A percentile compares a stretch with the other conserved stretches of the same genome.
Conservation (phyloP, 805 yeast genomes). For the Wickerhamiella alocasiicola region DNA sequence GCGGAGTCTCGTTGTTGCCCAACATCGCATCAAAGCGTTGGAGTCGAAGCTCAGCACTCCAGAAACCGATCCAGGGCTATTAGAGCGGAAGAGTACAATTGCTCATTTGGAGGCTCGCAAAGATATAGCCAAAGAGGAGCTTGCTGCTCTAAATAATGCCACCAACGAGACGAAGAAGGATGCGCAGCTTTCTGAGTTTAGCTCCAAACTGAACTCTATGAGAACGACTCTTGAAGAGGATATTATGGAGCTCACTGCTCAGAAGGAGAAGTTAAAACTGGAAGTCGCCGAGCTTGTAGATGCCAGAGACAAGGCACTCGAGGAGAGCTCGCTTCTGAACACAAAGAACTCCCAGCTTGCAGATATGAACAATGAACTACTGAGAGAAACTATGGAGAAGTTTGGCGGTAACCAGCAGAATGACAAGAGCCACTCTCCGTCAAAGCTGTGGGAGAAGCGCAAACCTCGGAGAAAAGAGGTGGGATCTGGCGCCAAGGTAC, state of each 20-base stretch:
- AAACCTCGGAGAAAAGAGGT: slow-evolving; percentile 11
- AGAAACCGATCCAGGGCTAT: slow-evolving; percentile 14
- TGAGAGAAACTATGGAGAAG: slow-evolving; percentile 27
- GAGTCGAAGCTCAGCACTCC: slow-evolving; percentile 17
- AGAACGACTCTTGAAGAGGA: slow-evolving; percentile 39
- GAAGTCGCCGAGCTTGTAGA: slow-evolving; percentile 23
- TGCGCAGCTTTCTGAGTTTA: slow-evolving; percentile 22
- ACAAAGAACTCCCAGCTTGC: slow-evolving; percentile 28
- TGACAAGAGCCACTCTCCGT: neutral
- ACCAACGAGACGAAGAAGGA: slow-evolving; percentile 25
- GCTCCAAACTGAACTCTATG: slow-evolving; percentile 37
- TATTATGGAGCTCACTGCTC: slow-evolving; percentile 27
- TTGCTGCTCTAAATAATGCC: slow-evolving; percentile 31
- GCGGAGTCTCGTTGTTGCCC: slow-evolving; percentile 22
- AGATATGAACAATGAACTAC: slow-evolving; percentile 30
- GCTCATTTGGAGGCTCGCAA: slow-evolving; percentile 27
- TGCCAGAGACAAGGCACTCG: slow-evolving; percentile 22
- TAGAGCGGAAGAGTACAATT: slow-evolving; percentile 27
- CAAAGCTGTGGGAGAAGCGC: slow-evolving; percentile 2
- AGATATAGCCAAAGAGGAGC: slow-evolving; percentile 29
- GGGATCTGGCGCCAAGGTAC: slow-evolving; percentile 6
- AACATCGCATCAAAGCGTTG: slow-evolving; percentile 22
- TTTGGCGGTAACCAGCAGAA: slow-evolving; percentile 18
- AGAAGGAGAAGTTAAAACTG: slow-evolving; percentile 23
- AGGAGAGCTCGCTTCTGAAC: slow-evolving; percentile 25